A percentile compares a stretch with the other conserved stretches of the same genome.
These are phyloP conservation scores for Coprinopsis sp. DNA, from an alignment of 768 basidiomycete species.

Conservation along the genomic window DNA sequence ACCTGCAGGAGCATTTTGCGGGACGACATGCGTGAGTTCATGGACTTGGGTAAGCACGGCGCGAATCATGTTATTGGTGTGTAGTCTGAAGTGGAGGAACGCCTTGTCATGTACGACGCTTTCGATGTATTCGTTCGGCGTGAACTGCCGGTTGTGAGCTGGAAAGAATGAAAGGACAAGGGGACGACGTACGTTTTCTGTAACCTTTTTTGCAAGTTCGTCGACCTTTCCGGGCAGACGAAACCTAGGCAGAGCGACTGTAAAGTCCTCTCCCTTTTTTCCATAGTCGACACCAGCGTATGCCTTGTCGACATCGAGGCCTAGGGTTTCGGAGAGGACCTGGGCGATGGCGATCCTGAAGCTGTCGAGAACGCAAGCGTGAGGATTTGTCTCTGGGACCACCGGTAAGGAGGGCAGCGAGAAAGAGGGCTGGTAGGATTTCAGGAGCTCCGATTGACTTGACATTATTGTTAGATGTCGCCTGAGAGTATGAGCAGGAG, in stretches of 20 bases:
- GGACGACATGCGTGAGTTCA: conserved; percentile 57
- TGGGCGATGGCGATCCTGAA: conserved; percentile 82
- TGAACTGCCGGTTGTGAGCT: conserved; percentile 51
- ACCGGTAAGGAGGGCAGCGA: conserved; percentile 24
- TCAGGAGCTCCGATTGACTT: not conserved
- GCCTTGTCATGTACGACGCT: conserved; percentile 66
- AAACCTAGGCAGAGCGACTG: conserved; percentile 89
- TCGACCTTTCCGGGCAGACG: conserved; percentile 80
- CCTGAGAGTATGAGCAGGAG: not conserved
- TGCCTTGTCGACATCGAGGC: conserved; percentile 69
- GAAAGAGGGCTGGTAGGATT: conserved; percentile 9
- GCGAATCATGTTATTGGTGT: conserved; percentile 58
- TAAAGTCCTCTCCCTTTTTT: conserved; percentile 93
- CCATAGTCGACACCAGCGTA: conserved; percentile 86
- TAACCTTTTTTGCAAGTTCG: conserved; percentile 67
- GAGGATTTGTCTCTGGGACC: conserved; percentile 52
- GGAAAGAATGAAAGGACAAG: conserved; percentile 2
- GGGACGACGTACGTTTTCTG: conserved; percentile 58
- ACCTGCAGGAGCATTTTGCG: conserved; percentile 38
- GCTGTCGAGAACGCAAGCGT: conserved; percentile 62
- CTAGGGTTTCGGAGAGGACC: conserved; percentile 60
- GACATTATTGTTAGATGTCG: not conserved
- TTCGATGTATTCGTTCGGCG: conserved; percentile 74
- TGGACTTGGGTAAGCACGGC: conserved; percentile 72
- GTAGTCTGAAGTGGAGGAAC: conserved; percentile 80